Percentiles rank a stretch among this genome's conserved stretches.
Conservation (phyloP, 768 basidiomycete genomes). For the Tricholoma furcatifolium region DNA sequence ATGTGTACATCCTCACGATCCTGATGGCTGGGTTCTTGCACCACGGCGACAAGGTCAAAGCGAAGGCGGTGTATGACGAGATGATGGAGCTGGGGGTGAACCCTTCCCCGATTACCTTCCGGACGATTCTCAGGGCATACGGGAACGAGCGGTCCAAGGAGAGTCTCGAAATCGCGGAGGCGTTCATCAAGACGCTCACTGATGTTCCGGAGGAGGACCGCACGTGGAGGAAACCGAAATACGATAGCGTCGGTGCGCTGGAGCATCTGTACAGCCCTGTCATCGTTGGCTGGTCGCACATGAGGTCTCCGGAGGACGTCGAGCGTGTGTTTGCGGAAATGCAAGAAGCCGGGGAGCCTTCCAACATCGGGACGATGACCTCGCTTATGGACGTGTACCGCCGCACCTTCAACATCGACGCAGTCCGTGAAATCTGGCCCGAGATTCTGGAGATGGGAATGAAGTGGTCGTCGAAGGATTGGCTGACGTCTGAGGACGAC, state of each 20-base stretch:
- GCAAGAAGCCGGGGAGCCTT: conserved; percentile 51
- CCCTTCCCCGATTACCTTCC: conserved; percentile 69
- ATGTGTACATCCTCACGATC: conserved; percentile 66
- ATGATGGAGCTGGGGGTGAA: conserved; percentile 67
- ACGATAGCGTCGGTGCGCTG: conserved; percentile 42
- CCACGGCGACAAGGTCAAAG: conserved; percentile 45
- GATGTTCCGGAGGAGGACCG: conserved; percentile 29
- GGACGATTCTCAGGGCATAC: conserved; percentile 64
- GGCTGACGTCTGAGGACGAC: conserved; percentile 26
- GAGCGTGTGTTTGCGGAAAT: conserved; percentile 54
- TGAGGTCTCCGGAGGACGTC: conserved; percentile 47
- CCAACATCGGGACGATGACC: conserved; percentile 59
- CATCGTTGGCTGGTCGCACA: conserved; percentile 47
- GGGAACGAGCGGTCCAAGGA: conserved; percentile 45
- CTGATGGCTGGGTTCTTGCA: conserved; percentile 75
- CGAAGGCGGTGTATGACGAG: conserved; percentile 66
- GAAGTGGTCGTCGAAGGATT: conserved; percentile 33
- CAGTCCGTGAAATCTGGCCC: conserved; percentile 65
- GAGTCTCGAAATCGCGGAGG: conserved; percentile 59
- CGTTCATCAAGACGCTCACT: conserved; percentile 58
- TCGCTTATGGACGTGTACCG: conserved; percentile 75
- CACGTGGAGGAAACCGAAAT: conserved; percentile 37
- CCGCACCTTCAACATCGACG: conserved; percentile 49
- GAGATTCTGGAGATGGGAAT: conserved; percentile 60
- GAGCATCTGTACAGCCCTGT: conserved; percentile 63